phyloP scores from a whole-genome alignment of 2,329 filamentous ascomycete genomes.

The Cladosporium sp. region DNA sequence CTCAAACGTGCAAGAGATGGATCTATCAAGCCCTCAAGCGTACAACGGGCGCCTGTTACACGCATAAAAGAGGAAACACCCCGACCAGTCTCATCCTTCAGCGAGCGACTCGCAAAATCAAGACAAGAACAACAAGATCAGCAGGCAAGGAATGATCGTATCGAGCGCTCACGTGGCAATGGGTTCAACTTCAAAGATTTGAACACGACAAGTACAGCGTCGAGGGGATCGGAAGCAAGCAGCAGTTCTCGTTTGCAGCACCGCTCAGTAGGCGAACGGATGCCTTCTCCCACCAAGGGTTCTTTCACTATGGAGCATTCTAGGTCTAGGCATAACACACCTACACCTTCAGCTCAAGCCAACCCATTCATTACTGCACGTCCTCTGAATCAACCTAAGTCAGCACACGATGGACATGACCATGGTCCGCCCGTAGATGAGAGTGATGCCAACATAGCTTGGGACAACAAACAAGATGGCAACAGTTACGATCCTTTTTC shows the following conservation, averaged over 20 bases:
- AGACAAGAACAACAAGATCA: slow-evolving; percentile 41
- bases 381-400: neutral
- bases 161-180: slow-evolving; percentile 39
- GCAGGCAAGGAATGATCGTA: slow-evolving; percentile 41
- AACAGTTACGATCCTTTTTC: slow-evolving; percentile 82
- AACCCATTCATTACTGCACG: neutral
- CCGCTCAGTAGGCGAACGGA: neutral
- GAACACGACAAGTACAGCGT: neutral
- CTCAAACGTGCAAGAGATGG: slow-evolving; percentile 61
- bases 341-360: neutral
- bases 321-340: neutral
- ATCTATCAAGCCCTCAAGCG: slow-evolving; percentile 23
- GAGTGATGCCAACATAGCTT: slow-evolving; percentile 4
- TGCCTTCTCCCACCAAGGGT: slow-evolving; percentile 6
- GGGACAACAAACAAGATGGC: slow-evolving; percentile 13
- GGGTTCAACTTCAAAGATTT: slow-evolving; percentile 23
- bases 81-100: slow-evolving; percentile 52
- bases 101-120: slow-evolving; percentile 74
- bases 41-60: slow-evolving; percentile 13
- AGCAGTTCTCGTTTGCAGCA: neutral
- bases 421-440: neutral
- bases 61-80: neutral
- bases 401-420: neutral
- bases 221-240: neutral
- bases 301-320: neutral